A percentile compares a stretch with the other conserved stretches of the same genome.
Evolutionary conservation across 1,139 yeast genomes (phyloP).

Genomic region (Candida dubliniensis): DNA sequence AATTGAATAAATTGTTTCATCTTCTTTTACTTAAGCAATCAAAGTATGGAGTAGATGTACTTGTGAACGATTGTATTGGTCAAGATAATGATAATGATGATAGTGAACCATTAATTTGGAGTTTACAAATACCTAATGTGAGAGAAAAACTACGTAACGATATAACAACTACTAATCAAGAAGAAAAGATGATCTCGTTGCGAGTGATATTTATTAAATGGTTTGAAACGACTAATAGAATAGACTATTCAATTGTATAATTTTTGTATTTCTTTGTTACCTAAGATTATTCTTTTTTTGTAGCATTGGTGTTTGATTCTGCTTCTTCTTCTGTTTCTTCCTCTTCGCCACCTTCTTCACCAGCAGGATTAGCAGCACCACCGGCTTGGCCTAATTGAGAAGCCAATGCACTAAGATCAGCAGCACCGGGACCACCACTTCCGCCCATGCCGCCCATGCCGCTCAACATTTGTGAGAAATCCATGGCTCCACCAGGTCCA

Average conservation of each 20-base stretch:
- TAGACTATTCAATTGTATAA: background rate
- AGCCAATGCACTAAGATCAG: constrained; percentile 41
- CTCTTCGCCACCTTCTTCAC: constrained; percentile 30
- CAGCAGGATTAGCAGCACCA: constrained; percentile 23
- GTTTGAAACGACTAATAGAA: constrained; percentile 7
- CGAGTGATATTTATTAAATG: constrained; percentile 12
- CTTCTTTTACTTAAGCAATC: constrained; percentile 6
- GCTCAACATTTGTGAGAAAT: constrained; percentile 18
- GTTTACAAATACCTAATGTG: constrained; percentile 6
- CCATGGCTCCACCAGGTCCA: constrained; percentile 27
- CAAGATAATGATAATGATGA: constrained; percentile 4
- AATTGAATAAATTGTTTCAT: constrained; percentile 12
- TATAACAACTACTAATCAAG: background rate
- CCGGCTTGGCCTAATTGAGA: constrained; percentile 49
- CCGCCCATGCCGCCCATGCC: constrained; percentile 39
- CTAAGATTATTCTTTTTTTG: background rate
- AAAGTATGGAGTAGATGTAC: background rate
- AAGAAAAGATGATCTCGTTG: constrained; percentile 4
- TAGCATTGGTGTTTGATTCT: constrained; percentile 22
- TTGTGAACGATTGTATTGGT: constrained; percentile 10
- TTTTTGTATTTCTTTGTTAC: background rate
- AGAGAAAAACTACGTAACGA: background rate
- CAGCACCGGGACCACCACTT: constrained; percentile 19
- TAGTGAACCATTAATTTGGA: constrained; percentile 9
- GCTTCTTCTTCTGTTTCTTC: constrained; percentile 32